phyloP scores from a whole-genome alignment of 352 stramenopile species.

The Globisporangium ultimum region DNA sequence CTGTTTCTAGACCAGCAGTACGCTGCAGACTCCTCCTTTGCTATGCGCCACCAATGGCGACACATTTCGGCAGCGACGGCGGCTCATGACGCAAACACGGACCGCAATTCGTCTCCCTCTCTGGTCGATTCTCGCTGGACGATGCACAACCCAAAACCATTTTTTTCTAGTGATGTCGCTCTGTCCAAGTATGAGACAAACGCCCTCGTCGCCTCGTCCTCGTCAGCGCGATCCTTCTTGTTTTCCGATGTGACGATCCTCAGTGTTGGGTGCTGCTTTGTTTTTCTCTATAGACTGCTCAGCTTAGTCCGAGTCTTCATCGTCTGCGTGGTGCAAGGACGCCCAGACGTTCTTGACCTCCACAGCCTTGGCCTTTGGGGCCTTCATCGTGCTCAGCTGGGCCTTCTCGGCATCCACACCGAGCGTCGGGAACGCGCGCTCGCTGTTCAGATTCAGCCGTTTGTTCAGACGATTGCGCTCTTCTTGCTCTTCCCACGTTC shows the following conservation, averaged over 20 bases:
- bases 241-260: no score
- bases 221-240: background rate
- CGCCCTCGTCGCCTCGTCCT: background rate
- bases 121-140: no score
- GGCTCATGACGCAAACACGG: no score
- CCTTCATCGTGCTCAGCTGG: constrained; percentile 67
- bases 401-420: constrained; percentile 43
- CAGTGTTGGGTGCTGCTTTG: background rate
- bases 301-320: constrained; percentile 55
- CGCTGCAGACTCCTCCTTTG: background rate
- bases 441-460: constrained; percentile 66
- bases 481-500: constrained; percentile 73
- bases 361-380: constrained; percentile 49
- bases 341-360: constrained; percentile 74
- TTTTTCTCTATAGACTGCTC: background rate
- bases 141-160: no score
- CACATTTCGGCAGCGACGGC: no score
- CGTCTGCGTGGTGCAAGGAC: constrained; percentile 56
- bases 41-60: no score
- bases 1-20: background rate
- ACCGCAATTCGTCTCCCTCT: no score
- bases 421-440: constrained; percentile 76
- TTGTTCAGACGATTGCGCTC: constrained; percentile 56
- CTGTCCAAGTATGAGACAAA: no score
- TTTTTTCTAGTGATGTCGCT: no score